Evolutionary conservation across 768 basidiomycete genomes (phyloP), one percentile per base, ranked within the genome.

Genomic region (Lactifluus pinguis): DNA sequence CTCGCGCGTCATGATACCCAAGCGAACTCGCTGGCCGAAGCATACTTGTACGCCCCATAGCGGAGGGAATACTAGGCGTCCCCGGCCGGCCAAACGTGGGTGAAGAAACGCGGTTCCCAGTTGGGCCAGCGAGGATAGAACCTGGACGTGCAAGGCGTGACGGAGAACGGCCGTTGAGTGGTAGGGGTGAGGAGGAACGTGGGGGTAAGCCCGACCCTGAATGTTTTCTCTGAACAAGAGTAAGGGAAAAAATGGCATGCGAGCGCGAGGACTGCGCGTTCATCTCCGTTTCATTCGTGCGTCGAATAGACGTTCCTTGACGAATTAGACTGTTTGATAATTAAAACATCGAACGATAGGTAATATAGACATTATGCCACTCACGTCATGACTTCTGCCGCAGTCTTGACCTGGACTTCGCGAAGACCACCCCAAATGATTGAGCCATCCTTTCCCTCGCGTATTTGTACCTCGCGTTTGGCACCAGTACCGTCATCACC

Each of bases 271-370:
- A 94, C 72, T 97, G 93, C 29, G 95, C 92, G 72, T 99, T 99
- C 95, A 98, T 98, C 70, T 93, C 92, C 36, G 97, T 99, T 72
- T 95, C 92, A 64, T 95, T 95, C 10, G 97, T 98, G 57, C 95
- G 85, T 34, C 97, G 82, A 47, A 95, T 88, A 15, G 90, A 82
- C 8, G 93, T 88, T 19, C 97, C 97, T 66, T 90, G 85, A 63
- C 88, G 86, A 58, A 99, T 83, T 57, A 94, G 82, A 70, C 91
- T 93, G 71, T 3, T 38, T n/a, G 62, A 68, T 55, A 63, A 41
- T 38, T 57, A 63, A 61, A 55, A 55, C 36, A 61, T 21, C 49
- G 36, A 59, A 25, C 59, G 51, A 52, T 55, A 60, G 11, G 56
- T 65, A 59, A 14, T 25, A 19, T 4, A 17, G 9, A 49, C n/a